phyloP scores from a whole-genome alignment of 768 basidiomycete genomes.

The Botryobasidium botryosum region DNA sequence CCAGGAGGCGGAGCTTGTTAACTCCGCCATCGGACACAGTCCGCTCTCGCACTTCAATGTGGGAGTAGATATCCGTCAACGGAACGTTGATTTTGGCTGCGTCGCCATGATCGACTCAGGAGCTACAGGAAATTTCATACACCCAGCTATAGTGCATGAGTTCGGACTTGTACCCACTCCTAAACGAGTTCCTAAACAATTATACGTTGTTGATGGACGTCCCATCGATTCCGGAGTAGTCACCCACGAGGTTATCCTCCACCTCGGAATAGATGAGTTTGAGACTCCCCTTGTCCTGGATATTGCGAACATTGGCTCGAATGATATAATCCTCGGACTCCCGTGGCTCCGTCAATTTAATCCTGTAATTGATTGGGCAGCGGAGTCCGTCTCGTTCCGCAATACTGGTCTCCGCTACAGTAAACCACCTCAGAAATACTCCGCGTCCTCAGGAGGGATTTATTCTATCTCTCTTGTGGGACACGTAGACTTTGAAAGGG shows the following conservation, averaged over 20 bases:
- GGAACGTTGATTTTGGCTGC: constrained; percentile 20
- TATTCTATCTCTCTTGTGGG: too few species aligned
- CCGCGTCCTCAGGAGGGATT: too few species aligned
- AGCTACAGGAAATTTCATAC: constrained; percentile 24
- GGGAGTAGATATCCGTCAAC: constrained; percentile 17
- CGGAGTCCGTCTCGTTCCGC: background rate
- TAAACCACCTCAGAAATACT: constrained; percentile 9
- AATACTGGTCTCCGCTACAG: background rate
- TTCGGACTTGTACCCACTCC: constrained; percentile 20
- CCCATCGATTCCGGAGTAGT: constrained; percentile 26
- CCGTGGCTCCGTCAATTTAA: constrained; percentile 25
- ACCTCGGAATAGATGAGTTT: constrained; percentile 17
- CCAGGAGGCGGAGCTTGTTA: background rate
- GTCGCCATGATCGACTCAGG: constrained; percentile 25
- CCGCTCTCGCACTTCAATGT: background rate
- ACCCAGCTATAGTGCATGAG: constrained; percentile 19
- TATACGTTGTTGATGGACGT: constrained; percentile 23
- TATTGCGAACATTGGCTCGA: constrained; percentile 20
- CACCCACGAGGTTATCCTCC: constrained; percentile 23
- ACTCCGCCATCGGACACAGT: background rate
- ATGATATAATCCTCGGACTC: constrained; percentile 24
- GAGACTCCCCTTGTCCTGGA: constrained; percentile 18
- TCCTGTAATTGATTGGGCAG: constrained; percentile 22
- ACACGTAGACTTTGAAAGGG: too few species aligned
- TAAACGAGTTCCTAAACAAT: constrained; percentile 21